Percentiles rank a stretch among this genome's conserved stretches.
phyloP scores from a whole-genome alignment of 192 early-diverging fungal species.

The Allomyces macrogynus region DNA sequence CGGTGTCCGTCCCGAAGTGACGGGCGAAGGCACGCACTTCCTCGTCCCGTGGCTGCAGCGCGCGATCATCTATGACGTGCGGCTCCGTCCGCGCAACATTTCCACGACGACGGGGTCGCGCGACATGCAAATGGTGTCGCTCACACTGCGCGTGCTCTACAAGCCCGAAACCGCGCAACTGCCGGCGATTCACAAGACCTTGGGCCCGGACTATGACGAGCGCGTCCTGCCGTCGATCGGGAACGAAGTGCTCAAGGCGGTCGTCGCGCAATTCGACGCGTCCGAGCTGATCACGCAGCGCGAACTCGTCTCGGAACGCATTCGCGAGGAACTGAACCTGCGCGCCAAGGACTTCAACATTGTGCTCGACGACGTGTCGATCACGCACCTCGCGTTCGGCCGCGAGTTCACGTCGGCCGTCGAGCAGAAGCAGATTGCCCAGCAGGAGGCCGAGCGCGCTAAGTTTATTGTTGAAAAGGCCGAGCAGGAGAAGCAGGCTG shows the following conservation, averaged over 20 bases:
- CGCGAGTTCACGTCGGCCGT: slow-evolving; percentile 97
- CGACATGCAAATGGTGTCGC: slow-evolving; percentile 96
- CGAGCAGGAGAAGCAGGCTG: slow-evolving; percentile 92
- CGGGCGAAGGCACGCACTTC: slow-evolving; percentile 92
- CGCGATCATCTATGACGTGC: slow-evolving; percentile 74
- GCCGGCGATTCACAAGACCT: slow-evolving; percentile 65
- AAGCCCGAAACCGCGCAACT: slow-evolving; percentile 58
- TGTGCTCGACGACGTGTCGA: slow-evolving; percentile 91
- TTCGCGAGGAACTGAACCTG: slow-evolving; percentile 79
- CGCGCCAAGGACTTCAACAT: slow-evolving; percentile 90
- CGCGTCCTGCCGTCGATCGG: slow-evolving; percentile 91
- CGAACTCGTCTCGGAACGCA: slow-evolving; percentile 75
- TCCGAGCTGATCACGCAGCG: slow-evolving; percentile 95
- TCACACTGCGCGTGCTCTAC: slow-evolving; percentile 83
- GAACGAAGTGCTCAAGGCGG: slow-evolving; percentile 95
- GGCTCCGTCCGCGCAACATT: slow-evolving; percentile 89
- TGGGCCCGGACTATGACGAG: slow-evolving; percentile 94
- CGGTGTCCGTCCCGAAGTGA: slow-evolving; percentile 60
- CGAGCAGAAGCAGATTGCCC: slow-evolving; percentile 96
- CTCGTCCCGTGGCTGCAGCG: slow-evolving; percentile 92
- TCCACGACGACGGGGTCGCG: slow-evolving; percentile 97
- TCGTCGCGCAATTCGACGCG: slow-evolving; percentile 97
- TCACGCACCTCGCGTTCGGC: slow-evolving; percentile 97
- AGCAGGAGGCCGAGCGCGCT: slow-evolving; percentile 98
- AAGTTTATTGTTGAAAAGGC: slow-evolving; percentile 96